Evolutionary conservation across 2,329 filamentous ascomycete genomes (phyloP).

Genomic region (Tolypocladium cylindrosporum): DNA sequence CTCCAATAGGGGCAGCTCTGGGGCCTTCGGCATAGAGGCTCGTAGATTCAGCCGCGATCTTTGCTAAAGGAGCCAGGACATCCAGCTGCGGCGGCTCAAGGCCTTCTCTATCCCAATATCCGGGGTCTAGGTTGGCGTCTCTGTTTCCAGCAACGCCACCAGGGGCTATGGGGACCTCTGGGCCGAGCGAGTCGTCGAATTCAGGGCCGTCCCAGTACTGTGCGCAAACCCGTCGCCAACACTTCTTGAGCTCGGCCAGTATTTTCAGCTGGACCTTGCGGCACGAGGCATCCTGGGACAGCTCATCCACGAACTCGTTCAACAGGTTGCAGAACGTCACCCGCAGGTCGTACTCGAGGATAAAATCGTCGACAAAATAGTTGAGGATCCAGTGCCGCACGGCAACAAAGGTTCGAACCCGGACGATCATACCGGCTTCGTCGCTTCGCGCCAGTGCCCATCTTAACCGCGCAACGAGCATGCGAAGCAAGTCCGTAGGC

Average conservation of each 20-base stretch:
- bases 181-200: slow-evolving; percentile 49
- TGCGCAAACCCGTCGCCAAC: slow-evolving; percentile 85
- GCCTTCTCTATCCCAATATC: slow-evolving; percentile 39
- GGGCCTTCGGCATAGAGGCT: slow-evolving; percentile 34
- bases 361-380: slow-evolving; percentile 93
- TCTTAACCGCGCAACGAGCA: slow-evolving; percentile 73
- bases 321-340: slow-evolving; percentile 70
- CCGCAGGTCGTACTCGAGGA: slow-evolving; percentile 64
- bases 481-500: slow-evolving; percentile 63
- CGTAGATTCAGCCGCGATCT: slow-evolving; percentile 12
- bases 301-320: slow-evolving; percentile 55
- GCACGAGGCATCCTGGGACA: slow-evolving; percentile 32
- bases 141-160: slow-evolving; percentile 61
- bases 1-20: slow-evolving; percentile 32
- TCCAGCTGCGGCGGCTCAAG: slow-evolving; percentile 35
- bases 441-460: slow-evolving; percentile 78
- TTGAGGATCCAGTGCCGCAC: slow-evolving; percentile 96
- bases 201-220: slow-evolving; percentile 77
- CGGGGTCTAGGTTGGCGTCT: slow-evolving; percentile 43
- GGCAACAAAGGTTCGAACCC: slow-evolving; percentile 90
- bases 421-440: slow-evolving; percentile 85
- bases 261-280: slow-evolving; percentile 65
- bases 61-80: slow-evolving; percentile 21
- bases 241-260: slow-evolving; percentile 88
- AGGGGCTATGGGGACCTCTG: slow-evolving; percentile 60